phyloP scores from a whole-genome alignment of 352 stramenopile species.

The Globisporangium spiculum region DNA sequence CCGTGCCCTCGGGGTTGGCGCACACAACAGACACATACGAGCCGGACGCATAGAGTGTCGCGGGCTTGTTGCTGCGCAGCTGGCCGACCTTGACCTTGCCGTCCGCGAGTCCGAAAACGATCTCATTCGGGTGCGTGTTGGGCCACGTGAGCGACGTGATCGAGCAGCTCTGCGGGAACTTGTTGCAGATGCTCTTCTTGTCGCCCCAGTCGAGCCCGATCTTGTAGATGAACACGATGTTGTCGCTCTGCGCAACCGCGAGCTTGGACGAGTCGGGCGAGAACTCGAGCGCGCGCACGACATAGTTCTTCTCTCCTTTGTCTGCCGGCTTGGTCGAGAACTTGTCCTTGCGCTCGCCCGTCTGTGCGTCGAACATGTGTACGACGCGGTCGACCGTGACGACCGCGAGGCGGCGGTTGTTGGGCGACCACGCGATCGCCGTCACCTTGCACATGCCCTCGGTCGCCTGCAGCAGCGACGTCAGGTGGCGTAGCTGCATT shows the following conservation, averaged over 20 bases:
- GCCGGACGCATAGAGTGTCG: conserved; percentile 86
- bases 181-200: conserved; percentile 97
- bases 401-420: conserved; percentile 91
- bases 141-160: conserved; percentile 92
- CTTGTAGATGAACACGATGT: conserved; percentile 97
- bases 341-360: conserved; percentile 92
- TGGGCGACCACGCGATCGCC: conserved; percentile 90
- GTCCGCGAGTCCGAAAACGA: conserved; percentile 93
- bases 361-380: conserved; percentile 91
- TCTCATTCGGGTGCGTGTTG: conserved; percentile 86
- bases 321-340: conserved; percentile 95
- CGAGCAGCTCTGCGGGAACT: conserved; percentile 84
- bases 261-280: conserved; percentile 93
- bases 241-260: conserved; percentile 94
- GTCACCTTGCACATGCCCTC: conserved; percentile 93
- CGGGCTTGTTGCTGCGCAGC: conserved; percentile 91
- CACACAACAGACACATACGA: conserved; percentile 85
- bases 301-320: conserved; percentile 94
- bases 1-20: conserved; percentile 83
- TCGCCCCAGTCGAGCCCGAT: conserved; percentile 92
- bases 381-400: conserved; percentile 93
- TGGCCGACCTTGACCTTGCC: conserved; percentile 94
- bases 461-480: conserved; percentile 88
- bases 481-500: conserved; percentile 93
- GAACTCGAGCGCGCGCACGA: conserved; percentile 90